These are phyloP conservation scores for Mycena vitilis DNA, from an alignment of 768 basidiomycete species.

Conservation along the genomic window DNA sequence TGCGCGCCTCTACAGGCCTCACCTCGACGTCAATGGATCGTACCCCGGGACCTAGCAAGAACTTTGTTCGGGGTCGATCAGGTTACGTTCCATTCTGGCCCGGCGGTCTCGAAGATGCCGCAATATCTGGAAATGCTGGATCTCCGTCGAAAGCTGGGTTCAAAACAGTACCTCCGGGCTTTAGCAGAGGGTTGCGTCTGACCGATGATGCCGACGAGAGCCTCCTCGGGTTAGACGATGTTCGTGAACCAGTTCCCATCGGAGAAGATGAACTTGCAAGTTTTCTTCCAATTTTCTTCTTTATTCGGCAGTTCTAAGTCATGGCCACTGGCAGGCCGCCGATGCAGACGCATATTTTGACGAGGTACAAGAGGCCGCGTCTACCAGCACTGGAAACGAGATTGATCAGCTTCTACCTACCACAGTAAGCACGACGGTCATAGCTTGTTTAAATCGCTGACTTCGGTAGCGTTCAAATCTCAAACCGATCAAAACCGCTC, in stretches of 20 bases:
- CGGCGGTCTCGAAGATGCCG: slow-evolving; percentile 85
- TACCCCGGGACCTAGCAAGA: slow-evolving; percentile 80
- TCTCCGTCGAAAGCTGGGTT: slow-evolving; percentile 57
- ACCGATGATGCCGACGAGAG: slow-evolving; percentile 68
- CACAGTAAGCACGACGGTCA: slow-evolving; percentile 39
- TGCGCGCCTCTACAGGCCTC: slow-evolving; percentile 71
- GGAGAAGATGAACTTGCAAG: slow-evolving; percentile 33
- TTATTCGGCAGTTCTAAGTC: neutral
- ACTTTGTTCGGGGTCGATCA: slow-evolving; percentile 94
- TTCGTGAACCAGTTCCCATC: slow-evolving; percentile 18
- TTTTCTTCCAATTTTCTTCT: neutral
- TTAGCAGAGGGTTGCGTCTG: slow-evolving; percentile 82
- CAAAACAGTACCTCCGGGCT: slow-evolving; percentile 83
- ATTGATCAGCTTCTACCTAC: slow-evolving; percentile 37
- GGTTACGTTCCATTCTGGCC: slow-evolving; percentile 95
- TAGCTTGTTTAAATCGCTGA: neutral
- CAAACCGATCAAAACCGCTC: slow-evolving; percentile 59
- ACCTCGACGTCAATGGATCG: slow-evolving; percentile 89
- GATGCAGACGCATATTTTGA: slow-evolving; percentile 34
- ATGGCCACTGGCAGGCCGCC: slow-evolving; percentile 11
- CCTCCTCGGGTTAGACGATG: slow-evolving; percentile 47
- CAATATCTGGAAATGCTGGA: slow-evolving; percentile 39
- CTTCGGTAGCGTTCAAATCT: slow-evolving; percentile 64
- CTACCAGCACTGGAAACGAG: slow-evolving; percentile 17
- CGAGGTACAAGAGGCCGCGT: slow-evolving; percentile 26